Percentiles rank a stretch among this genome's conserved stretches.
These are phyloP conservation scores for Hyphopichia burtonii DNA, from an alignment of 1,139 yeast genomes.

Conservation along the genomic window DNA sequence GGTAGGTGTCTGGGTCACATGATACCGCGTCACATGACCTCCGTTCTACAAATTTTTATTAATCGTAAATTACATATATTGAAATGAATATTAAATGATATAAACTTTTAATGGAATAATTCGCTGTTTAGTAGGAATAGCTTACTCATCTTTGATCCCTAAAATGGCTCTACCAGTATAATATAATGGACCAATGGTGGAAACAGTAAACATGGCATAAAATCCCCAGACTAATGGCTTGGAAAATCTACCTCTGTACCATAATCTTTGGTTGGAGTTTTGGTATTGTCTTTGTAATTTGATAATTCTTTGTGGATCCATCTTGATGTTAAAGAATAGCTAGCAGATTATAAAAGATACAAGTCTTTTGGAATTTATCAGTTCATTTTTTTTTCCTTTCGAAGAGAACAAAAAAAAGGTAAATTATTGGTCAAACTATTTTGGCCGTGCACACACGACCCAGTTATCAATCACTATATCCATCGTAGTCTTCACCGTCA, in stretches of 20 bases:
- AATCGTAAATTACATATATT: no score
- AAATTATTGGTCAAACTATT: not conserved
- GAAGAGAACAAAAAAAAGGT: not conserved
- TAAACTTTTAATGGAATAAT: no score
- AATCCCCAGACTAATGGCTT: conserved; percentile 84
- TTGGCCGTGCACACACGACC: not conserved
- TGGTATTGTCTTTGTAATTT: conserved; percentile 77
- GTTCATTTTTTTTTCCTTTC: conserved; percentile 1
- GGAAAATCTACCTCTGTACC: conserved; percentile 75
- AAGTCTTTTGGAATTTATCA: not conserved
- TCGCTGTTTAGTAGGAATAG: not conserved
- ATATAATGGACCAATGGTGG: conserved; percentile 68
- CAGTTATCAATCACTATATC: not conserved
- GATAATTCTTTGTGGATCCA: conserved; percentile 68
- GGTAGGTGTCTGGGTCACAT: no score
- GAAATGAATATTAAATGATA: no score
- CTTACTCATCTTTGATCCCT: conserved; percentile 60
- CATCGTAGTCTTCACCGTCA: no score
- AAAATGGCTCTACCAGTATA: conserved; percentile 77
- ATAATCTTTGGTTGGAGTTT: conserved; percentile 66
- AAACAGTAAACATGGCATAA: conserved; percentile 78
- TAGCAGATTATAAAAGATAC: not conserved
- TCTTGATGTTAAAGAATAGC: conserved; percentile 15
- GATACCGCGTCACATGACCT: no score
- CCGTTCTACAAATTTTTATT: no score